Base-by-base conservation (phyloP, 2,329 filamentous ascomycete genomes). In the Phoma sp. region DNA sequence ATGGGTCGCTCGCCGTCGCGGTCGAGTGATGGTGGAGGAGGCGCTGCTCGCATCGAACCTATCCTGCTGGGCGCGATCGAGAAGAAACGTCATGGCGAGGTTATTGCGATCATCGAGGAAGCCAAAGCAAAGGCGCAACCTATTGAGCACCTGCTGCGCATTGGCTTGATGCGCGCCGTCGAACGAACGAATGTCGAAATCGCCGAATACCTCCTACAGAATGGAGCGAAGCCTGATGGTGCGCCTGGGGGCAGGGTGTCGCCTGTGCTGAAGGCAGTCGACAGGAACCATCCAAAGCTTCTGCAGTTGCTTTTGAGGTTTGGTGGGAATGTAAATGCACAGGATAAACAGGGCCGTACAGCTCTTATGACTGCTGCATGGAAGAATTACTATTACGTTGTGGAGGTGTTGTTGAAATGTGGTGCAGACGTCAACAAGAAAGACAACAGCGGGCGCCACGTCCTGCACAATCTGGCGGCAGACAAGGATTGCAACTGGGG, bases 401-500 rank as follows among this genome's bases (percentile, higher is more conserved):
- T 76, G 46, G 61, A 69, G 7, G 62, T 72, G 41, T 62, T 79
- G 11, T 36, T 78, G 4, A 61, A 72, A 10, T 59, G 66, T 6
- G 71, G 72, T 11, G 75, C 77, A 3, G 67, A 76, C 48, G 68
- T 75, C n/a, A 75, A 77, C 49, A 68, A 69, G 32, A 67, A 67
- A 38, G 74, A 74, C 52, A 66, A 67, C 11, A 64, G 62, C 18
- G 66, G 66, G 13, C 63, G 71, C 39, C 74, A 73, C 47, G 65
- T 74, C 5, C 57, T 76, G 37, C 68, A 75, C 44, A 75, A 75
- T 35, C 50, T 76, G 36, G 73, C 73, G 3, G 73, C 72, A 23
- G 73, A 76, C 52, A 75, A 79, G 52, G 72, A 76, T 52, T 78
- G 76, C 53, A 76, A 80, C 33, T 82, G 79, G 79, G 78, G 76